Evolutionary conservation across 331 rosid genomes (phyloP).

Genomic region (Erythrophleum ivorense): DNA sequence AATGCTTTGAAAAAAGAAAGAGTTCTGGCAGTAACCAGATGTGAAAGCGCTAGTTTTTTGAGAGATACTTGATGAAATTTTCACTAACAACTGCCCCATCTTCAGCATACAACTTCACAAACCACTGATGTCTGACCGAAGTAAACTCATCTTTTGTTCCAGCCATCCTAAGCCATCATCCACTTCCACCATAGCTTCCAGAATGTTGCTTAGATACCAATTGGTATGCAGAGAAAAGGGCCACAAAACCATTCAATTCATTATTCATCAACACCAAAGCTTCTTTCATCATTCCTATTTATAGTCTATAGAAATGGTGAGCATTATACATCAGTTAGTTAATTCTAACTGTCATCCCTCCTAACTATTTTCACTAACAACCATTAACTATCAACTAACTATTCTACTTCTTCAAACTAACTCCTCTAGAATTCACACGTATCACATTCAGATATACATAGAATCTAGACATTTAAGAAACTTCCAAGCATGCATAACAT

Average conservation of each 20-base stretch:
- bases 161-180: too few species aligned
- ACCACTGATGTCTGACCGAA: too few species aligned
- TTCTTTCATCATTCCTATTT: not conserved
- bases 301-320: not conserved
- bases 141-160: too few species aligned
- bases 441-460: not conserved
- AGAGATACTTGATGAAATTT: too few species aligned
- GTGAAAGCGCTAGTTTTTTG: too few species aligned
- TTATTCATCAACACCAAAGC: not conserved
- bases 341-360: not conserved
- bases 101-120: too few species aligned
- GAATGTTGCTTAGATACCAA: too few species aligned
- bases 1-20: too few species aligned
- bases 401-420: not conserved
- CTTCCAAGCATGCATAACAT: not conserved
- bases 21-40: too few species aligned
- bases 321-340: not conserved
- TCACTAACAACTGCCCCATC: too few species aligned
- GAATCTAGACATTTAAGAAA: not conserved
- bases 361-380: not conserved
- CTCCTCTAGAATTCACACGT: not conserved
- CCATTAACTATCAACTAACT: not conserved
- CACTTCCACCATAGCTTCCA: too few species aligned
- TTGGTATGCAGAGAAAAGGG: not conserved
- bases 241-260: not conserved